These are phyloP conservation scores for Incumbomyces delicatus DNA, from an alignment of 2,329 filamentous ascomycete species.

Conservation along the genomic window DNA sequence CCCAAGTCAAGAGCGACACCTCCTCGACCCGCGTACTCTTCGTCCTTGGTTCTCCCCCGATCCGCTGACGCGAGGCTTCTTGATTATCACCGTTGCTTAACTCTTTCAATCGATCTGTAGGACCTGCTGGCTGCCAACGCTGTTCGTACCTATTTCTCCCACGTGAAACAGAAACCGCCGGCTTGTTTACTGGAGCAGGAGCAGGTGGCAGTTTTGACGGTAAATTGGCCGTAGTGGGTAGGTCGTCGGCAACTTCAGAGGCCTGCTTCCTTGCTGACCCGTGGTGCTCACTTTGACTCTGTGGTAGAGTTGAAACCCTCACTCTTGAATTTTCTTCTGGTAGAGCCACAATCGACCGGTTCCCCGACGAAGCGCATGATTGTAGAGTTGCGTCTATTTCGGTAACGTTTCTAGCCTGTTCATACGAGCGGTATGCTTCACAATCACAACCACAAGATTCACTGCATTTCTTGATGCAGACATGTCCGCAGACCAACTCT, in stretches of 20 bases:
- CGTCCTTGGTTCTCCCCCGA: neutral
- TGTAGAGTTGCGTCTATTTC: conserved; percentile 10
- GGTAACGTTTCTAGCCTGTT: conserved; percentile 10
- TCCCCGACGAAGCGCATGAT: conserved; percentile 11
- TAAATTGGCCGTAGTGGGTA: neutral
- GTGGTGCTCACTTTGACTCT: too few relatives aligned
- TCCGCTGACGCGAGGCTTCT: neutral
- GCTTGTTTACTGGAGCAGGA: conserved; percentile 6
- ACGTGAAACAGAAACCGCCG: conserved; percentile 1
- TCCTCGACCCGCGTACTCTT: neutral
- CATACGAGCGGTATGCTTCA: conserved; percentile 2
- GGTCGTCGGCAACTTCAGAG: too few relatives aligned
- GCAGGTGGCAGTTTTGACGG: neutral
- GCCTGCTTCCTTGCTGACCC: too few relatives aligned
- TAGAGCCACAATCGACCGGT: too few relatives aligned
- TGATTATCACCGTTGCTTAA: neutral
- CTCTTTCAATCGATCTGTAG: neutral
- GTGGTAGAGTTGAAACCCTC: too few relatives aligned
- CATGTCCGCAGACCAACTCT: conserved; percentile 14
- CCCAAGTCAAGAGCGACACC: neutral
- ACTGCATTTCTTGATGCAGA: conserved; percentile 12
- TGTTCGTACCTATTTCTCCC: conserved; percentile 12
- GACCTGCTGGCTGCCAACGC: neutral
- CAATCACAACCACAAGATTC: conserved; percentile 15
- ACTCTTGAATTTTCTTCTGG: too few relatives aligned